phyloP scores from a whole-genome alignment of 257 asterid genomes.

The Salvia splendens region DNA sequence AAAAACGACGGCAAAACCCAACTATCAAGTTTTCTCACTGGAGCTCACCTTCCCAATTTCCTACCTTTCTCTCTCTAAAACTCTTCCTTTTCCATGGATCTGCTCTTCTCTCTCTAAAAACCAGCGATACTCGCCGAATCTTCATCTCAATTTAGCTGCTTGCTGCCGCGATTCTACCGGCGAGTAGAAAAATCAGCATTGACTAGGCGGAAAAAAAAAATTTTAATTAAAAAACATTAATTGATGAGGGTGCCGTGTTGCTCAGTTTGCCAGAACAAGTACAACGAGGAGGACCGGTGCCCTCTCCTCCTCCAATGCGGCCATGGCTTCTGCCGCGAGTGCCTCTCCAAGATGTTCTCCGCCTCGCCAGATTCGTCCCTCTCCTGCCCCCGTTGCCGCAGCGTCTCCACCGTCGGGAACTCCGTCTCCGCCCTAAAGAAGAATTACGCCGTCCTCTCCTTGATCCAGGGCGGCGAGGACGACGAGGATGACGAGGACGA shows the following conservation, averaged over 20 bases:
- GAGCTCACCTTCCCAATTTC: slow-evolving; percentile 36
- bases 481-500: slow-evolving; percentile 74
- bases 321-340: slow-evolving; percentile 93
- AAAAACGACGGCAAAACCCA: slow-evolving; percentile 36
- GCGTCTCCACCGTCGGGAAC: slow-evolving; percentile 85
- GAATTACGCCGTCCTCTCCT: slow-evolving; percentile 76
- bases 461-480: slow-evolving; percentile 70
- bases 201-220: neutral
- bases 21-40: slow-evolving; percentile 38
- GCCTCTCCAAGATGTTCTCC: slow-evolving; percentile 82
- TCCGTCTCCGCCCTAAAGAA: slow-evolving; percentile 80
- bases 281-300: slow-evolving; percentile 90
- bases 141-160: neutral
- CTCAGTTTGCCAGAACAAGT: slow-evolving; percentile 87
- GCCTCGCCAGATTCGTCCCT: slow-evolving; percentile 70
- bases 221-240: too few species aligned
- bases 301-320: slow-evolving; percentile 98
- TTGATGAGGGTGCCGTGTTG: slow-evolving; percentile 82
- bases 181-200: neutral
- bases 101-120: slow-evolving; percentile 25
- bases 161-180: slow-evolving; percentile 21
- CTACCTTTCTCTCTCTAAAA: slow-evolving; percentile 41
- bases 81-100: slow-evolving; percentile 34
- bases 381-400: slow-evolving; percentile 98
- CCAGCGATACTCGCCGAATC: slow-evolving; percentile 27